These are phyloP conservation scores for Paecilomyces formosus DNA, from an alignment of 2,329 filamentous ascomycete species.

Conservation along the genomic window DNA sequence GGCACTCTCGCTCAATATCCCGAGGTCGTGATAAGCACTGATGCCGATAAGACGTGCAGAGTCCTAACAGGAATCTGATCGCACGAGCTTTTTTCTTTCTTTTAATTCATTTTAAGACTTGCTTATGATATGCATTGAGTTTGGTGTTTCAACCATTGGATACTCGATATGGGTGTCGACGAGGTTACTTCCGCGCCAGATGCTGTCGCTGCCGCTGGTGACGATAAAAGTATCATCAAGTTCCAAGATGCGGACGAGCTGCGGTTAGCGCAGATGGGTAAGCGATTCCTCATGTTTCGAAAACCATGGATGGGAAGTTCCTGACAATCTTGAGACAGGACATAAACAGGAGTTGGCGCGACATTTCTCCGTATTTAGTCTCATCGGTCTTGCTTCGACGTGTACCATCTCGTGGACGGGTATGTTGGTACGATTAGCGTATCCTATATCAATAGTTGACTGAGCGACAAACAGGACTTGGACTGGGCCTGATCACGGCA, in stretches of 20 bases:
- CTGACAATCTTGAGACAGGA: slow-evolving; percentile 17
- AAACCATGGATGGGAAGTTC: neutral
- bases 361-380: slow-evolving; percentile 41
- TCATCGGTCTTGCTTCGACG: slow-evolving; percentile 43
- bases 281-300: slow-evolving; percentile 3
- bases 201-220: neutral
- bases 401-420: slow-evolving; percentile 47
- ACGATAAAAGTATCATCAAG: slow-evolving; percentile 6
- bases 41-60: too few relatives aligned
- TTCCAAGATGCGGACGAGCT: slow-evolving; percentile 32
- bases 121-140: too few relatives aligned
- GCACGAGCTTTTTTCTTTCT: too few relatives aligned
- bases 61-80: too few relatives aligned
- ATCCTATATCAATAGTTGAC: neutral
- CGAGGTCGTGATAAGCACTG: too few relatives aligned
- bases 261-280: slow-evolving; percentile 40
- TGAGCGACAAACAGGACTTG: slow-evolving; percentile 20
- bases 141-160: too few relatives aligned
- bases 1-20: too few relatives aligned
- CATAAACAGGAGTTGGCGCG: slow-evolving; percentile 44
- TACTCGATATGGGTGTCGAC: neutral
- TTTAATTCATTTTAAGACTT: too few relatives aligned
- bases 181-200: neutral
- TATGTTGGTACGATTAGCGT: neutral
- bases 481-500: slow-evolving; percentile 39